A percentile compares a stretch with the other conserved stretches of the same genome.
Evolutionary conservation across 495 filamentous ascomycete species (phyloP).

Genomic region (Trichodelitschia bisporula): DNA sequence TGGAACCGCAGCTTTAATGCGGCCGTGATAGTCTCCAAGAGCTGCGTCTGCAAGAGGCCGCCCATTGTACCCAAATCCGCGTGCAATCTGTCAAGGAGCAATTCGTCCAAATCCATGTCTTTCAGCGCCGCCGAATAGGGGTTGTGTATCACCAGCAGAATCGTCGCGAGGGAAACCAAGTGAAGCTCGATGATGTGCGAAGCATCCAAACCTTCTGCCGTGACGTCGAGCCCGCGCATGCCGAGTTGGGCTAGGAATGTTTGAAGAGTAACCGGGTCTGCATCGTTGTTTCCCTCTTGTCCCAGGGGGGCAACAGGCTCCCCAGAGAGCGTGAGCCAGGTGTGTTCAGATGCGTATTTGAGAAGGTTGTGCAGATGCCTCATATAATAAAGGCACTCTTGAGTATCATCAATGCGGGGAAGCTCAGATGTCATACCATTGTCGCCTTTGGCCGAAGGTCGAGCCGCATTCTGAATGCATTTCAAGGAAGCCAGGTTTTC

Average conservation of each 20-base stretch:
- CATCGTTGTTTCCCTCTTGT: slow-evolving; percentile 18
- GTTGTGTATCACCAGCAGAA: slow-evolving; percentile 52
- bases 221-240: slow-evolving; percentile 5
- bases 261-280: slow-evolving; percentile 29
- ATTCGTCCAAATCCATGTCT: slow-evolving; percentile 43
- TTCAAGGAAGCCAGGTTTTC: neutral
- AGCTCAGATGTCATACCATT: slow-evolving; percentile 6
- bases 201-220: neutral
- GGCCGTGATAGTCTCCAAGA: slow-evolving; percentile 8
- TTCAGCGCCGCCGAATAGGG: slow-evolving; percentile 39
- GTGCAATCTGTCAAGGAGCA: slow-evolving; percentile 44
- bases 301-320: slow-evolving; percentile 10
- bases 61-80: slow-evolving; percentile 35
- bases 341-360: slow-evolving; percentile 29
- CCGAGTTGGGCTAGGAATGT: slow-evolving; percentile 34
- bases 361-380: slow-evolving; percentile 50
- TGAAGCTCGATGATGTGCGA: slow-evolving; percentile 32
- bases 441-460: neutral
- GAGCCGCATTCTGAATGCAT: neutral
- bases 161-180: slow-evolving; percentile 39
- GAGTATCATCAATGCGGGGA: slow-evolving; percentile 50
- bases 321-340: slow-evolving; percentile 33
- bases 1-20: slow-evolving; percentile 10
- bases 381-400: slow-evolving; percentile 55
- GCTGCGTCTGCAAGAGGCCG: slow-evolving; percentile 12